phyloP scores from a whole-genome alignment of 176 grass and related monocot species.

The Triticum timopheevii region DNA sequence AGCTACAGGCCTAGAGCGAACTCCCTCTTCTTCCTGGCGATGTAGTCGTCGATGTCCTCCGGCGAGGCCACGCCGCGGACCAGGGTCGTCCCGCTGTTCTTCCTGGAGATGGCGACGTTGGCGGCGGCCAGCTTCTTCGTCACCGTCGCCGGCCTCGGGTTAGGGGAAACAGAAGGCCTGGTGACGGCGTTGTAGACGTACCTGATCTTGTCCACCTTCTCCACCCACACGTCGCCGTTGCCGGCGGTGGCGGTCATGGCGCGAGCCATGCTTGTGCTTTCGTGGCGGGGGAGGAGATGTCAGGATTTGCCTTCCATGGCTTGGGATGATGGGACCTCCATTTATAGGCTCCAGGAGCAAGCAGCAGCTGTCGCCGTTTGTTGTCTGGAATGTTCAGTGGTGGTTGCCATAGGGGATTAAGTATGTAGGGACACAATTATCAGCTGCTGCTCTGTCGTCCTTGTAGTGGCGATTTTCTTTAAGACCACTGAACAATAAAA shows the following conservation, averaged over 20 bases:
- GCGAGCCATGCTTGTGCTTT: background rate
- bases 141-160: background rate
- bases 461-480: background rate
- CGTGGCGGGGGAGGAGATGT: background rate
- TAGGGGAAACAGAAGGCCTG: background rate
- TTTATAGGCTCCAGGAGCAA: conserved; percentile 34
- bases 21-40: conserved; percentile 1
- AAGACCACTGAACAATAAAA: background rate
- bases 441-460: background rate
- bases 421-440: background rate
- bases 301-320: background rate
- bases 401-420: background rate
- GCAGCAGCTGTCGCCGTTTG: background rate
- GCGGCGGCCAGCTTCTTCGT: background rate
- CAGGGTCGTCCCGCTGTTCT: background rate
- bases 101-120: background rate
- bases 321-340: background rate
- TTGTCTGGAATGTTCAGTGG: background rate
- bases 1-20: background rate
- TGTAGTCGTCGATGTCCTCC: conserved; percentile 12
- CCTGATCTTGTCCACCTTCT: conserved; percentile 35
- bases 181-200: conserved; percentile 10
- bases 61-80: background rate
- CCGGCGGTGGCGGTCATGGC: background rate
- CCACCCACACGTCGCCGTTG: conserved; percentile 25